These are phyloP conservation scores for Coemansia sp. DNA, from an alignment of 192 early-diverging fungal species.

Conservation along the genomic window DNA sequence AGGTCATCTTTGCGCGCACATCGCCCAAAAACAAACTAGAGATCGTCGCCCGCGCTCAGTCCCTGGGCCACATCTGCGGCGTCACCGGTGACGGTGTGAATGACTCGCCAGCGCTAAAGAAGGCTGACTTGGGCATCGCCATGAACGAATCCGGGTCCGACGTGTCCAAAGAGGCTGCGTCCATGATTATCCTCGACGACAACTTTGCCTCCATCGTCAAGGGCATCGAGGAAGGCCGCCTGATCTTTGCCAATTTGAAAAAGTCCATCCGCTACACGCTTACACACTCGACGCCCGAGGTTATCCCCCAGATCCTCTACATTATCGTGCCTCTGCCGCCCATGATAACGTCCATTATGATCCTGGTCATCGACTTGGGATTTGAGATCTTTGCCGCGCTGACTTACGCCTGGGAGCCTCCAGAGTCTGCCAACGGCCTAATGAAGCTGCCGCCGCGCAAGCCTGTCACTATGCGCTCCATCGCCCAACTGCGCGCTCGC, in stretches of 20 bases:
- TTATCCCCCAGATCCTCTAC: slow-evolving; percentile 82
- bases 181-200: slow-evolving; percentile 97
- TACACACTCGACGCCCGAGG: slow-evolving; percentile 88
- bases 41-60: slow-evolving; percentile 91
- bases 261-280: slow-evolving; percentile 94
- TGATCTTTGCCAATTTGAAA: slow-evolving; percentile 95
- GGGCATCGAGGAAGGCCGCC: slow-evolving; percentile 92
- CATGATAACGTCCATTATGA: slow-evolving; percentile 78
- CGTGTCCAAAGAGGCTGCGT: slow-evolving; percentile 93
- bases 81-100: slow-evolving; percentile 98
- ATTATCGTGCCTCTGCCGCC: slow-evolving; percentile 84
- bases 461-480: slow-evolving; percentile 77
- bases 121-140: slow-evolving; percentile 95
- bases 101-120: slow-evolving; percentile 94
- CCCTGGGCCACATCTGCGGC: slow-evolving; percentile 92
- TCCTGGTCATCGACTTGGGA: slow-evolving; percentile 90
- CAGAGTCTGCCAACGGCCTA: slow-evolving; percentile 71
- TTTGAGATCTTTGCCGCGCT: slow-evolving; percentile 89
- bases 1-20: slow-evolving; percentile 96
- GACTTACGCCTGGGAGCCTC: slow-evolving; percentile 88
- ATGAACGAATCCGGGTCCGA: slow-evolving; percentile 96
- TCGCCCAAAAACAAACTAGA: slow-evolving; percentile 96
- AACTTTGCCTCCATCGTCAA: slow-evolving; percentile 95
- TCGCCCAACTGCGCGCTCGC: slow-evolving; percentile 66
- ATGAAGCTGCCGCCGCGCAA: slow-evolving; percentile 91